phyloP scores from a whole-genome alignment of 441 rosid species.

The Populus hybrid region DNA sequence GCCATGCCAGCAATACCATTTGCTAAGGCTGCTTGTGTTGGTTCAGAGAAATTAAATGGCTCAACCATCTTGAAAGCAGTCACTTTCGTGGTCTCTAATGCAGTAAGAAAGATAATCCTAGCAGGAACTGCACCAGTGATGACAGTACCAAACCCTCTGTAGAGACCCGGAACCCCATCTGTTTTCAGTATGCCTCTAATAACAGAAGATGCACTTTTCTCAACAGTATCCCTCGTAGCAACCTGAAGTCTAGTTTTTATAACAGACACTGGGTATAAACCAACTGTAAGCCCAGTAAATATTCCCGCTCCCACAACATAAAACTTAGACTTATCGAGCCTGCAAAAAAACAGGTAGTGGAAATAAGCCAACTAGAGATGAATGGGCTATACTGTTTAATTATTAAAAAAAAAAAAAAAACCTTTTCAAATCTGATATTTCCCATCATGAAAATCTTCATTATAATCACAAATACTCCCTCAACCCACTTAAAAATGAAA shows the following conservation, averaged over 20 bases:
- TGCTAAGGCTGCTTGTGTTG: constrained; percentile 85
- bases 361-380: constrained; percentile 14
- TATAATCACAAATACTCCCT: background rate
- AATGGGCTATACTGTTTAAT: background rate
- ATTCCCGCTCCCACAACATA: constrained; percentile 93
- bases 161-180: constrained; percentile 91
- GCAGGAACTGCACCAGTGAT: constrained; percentile 93
- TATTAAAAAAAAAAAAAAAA: too few species aligned
- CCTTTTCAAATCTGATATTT: background rate
- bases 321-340: constrained; percentile 91
- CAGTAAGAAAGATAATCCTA: constrained; percentile 80
- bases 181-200: constrained; percentile 59
- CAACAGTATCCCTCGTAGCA: constrained; percentile 77
- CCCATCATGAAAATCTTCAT: background rate
- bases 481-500: background rate
- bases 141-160: constrained; percentile 93
- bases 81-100: constrained; percentile 83
- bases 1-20: constrained; percentile 96
- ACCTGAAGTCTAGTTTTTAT: constrained; percentile 94
- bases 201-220: constrained; percentile 70
- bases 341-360: constrained; percentile 29
- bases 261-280: constrained; percentile 82
- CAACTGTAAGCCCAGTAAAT: constrained; percentile 92
- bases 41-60: constrained; percentile 64
- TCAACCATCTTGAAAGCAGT: constrained; percentile 73